Conservation (phyloP, 164 flowering plant genomes). For the Piper betle region DNA sequence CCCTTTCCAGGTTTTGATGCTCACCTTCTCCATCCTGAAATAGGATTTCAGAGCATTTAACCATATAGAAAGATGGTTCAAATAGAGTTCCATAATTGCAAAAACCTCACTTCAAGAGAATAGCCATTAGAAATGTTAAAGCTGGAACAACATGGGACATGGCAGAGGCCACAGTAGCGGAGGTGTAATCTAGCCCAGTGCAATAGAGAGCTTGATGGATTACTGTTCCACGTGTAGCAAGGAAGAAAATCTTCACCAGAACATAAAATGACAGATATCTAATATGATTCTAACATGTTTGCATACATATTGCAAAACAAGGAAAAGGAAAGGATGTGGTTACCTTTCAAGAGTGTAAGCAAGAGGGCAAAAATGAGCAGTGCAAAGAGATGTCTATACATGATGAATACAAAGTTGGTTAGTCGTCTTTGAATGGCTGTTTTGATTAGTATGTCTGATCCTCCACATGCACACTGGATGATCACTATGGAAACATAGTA, state of each 20-base stretch:
- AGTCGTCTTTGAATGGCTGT: conserved; percentile 25
- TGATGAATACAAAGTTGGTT: conserved; percentile 23
- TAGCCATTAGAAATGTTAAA: conserved; percentile 28
- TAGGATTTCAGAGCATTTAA: background rate
- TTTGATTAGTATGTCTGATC: conserved; percentile 33
- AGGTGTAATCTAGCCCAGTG: conserved; percentile 21
- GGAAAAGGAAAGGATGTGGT: background rate
- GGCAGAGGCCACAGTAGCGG: conserved; percentile 35
- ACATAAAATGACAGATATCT: conserved; percentile 18
- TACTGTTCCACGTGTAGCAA: conserved; percentile 27
- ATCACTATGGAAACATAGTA: conserved; percentile 24
- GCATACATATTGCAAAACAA: background rate
- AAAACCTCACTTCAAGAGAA: conserved; percentile 17
- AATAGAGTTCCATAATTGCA: too few species aligned
- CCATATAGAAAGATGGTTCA: too few species aligned
- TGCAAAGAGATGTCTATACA: conserved; percentile 34
- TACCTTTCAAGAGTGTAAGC: conserved; percentile 39
- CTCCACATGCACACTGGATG: conserved; percentile 23
- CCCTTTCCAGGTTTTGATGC: conserved; percentile 13
- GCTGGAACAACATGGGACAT: conserved; percentile 24
- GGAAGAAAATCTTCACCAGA: conserved; percentile 22
- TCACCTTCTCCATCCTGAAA: conserved; percentile 32
- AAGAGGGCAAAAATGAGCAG: conserved; percentile 25
- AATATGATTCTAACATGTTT: conserved; percentile 19
- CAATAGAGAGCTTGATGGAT: conserved; percentile 29